Conservation (phyloP, 2,329 filamentous ascomycete species). For the Pestalotiopsis sp. region DNA sequence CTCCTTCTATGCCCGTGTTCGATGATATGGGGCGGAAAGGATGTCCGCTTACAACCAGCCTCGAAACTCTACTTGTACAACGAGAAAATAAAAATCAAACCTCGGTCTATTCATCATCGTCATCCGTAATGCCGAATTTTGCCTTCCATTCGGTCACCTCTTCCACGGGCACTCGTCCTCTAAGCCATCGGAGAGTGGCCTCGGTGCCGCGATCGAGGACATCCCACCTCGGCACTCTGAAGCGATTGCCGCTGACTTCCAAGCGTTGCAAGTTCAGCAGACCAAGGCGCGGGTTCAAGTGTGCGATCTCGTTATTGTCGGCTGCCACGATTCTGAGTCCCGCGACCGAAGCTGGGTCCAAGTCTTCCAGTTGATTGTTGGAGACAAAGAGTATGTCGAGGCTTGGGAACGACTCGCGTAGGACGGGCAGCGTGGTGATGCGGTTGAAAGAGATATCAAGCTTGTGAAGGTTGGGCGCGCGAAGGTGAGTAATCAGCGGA, state of each 20-base stretch:
- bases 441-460: slow-evolving; percentile 84
- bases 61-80: background rate
- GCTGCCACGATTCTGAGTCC: slow-evolving; percentile 79
- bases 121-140: slow-evolving; percentile 40
- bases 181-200: slow-evolving; percentile 78
- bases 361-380: slow-evolving; percentile 77
- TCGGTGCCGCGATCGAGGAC: slow-evolving; percentile 88
- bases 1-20: background rate
- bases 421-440: slow-evolving; percentile 68
- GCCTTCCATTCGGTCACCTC: slow-evolving; percentile 62
- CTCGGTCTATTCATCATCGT: slow-evolving; percentile 27
- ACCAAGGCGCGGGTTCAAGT: slow-evolving; percentile 79
- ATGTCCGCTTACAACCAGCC: background rate
- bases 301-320: slow-evolving; percentile 83
- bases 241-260: slow-evolving; percentile 83
- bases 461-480: slow-evolving; percentile 75
- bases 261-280: slow-evolving; percentile 70
- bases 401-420: slow-evolving; percentile 70
- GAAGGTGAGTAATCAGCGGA: slow-evolving; percentile 66
- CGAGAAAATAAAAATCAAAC: background rate
- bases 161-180: slow-evolving; percentile 70
- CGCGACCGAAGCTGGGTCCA: slow-evolving; percentile 73
- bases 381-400: slow-evolving; percentile 72
- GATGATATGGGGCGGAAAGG: background rate
- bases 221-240: slow-evolving; percentile 83